A percentile compares a stretch with the other conserved stretches of the same genome.
Evolutionary conservation across 176 grass and related monocot species (phyloP).

Genomic region (Oryza glaberrima): DNA sequence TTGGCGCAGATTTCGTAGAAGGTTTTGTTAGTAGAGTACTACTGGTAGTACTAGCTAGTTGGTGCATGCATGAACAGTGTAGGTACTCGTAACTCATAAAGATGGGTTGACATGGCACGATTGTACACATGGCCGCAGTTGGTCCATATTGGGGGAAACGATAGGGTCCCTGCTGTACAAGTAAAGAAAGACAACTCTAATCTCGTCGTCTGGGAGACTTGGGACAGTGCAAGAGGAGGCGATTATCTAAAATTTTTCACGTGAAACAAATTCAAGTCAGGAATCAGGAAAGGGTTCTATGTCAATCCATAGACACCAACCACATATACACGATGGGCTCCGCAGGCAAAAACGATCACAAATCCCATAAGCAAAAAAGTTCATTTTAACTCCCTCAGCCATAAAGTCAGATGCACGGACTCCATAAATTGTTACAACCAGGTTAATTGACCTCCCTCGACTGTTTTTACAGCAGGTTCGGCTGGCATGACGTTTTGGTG

Average conservation of each 20-base stretch:
- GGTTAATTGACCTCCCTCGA: too few species aligned
- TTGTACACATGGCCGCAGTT: constrained; percentile 1
- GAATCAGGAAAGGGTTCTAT: too few species aligned
- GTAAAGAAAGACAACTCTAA: not conserved
- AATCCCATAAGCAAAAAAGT: too few species aligned
- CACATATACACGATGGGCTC: too few species aligned
- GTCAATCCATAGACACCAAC: too few species aligned
- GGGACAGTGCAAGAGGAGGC: not conserved
- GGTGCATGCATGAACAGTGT: not conserved
- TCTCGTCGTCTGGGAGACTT: not conserved
- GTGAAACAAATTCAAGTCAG: too few species aligned
- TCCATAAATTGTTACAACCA: too few species aligned
- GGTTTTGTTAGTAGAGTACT: not conserved
- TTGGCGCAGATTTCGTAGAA: not conserved
- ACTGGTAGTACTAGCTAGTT: not conserved
- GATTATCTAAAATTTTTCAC: not conserved
- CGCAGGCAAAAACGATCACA: too few species aligned
- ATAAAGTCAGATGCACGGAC: too few species aligned
- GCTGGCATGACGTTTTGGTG: too few species aligned
- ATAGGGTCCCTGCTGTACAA: not conserved
- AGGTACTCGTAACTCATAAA: not conserved
- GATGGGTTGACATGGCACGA: constrained; percentile 1
- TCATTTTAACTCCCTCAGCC: too few species aligned
- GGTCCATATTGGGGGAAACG: not conserved
- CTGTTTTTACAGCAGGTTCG: too few species aligned